A percentile compares a stretch with the other conserved stretches of the same genome.
Conservation (phyloP, 148 eudicot genomes). For the Cornus florida region DNA sequence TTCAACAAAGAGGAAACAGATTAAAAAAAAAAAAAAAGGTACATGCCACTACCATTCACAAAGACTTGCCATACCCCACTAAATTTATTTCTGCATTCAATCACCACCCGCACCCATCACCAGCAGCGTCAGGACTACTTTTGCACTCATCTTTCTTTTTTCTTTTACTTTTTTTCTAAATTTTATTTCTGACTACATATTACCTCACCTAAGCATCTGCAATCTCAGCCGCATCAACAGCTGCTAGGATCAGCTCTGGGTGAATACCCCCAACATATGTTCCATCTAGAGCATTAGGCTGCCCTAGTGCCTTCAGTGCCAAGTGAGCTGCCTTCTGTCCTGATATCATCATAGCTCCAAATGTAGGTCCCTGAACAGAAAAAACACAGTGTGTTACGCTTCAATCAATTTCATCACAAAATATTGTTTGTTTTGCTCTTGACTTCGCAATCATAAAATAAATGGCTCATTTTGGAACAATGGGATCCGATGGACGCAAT, state of each 20-base stretch:
- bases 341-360: constrained; percentile 98
- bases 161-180: no score
- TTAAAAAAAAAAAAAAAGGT: neutral
- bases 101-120: no score
- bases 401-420: neutral
- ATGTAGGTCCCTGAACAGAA: constrained; percentile 76
- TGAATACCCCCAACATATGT: constrained; percentile 34
- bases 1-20: neutral
- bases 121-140: neutral
- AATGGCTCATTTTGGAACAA: neutral
- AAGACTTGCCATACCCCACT: neutral
- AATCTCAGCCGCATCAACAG: constrained; percentile 40
- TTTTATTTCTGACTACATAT: neutral
- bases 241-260: constrained; percentile 61
- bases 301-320: constrained; percentile 80
- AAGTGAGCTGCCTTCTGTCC: constrained; percentile 97
- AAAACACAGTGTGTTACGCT: neutral
- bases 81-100: neutral
- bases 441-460: neutral
- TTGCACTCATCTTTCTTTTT: neutral
- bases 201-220: constrained; percentile 47
- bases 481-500: no score
- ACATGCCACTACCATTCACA: neutral
- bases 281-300: constrained; percentile 70
- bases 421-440: neutral